Evolutionary conservation across 1,284 basidiomycete species (phyloP), one percentile per base, ranked within the genome.

Genomic region (Polyporus tsugae): DNA sequence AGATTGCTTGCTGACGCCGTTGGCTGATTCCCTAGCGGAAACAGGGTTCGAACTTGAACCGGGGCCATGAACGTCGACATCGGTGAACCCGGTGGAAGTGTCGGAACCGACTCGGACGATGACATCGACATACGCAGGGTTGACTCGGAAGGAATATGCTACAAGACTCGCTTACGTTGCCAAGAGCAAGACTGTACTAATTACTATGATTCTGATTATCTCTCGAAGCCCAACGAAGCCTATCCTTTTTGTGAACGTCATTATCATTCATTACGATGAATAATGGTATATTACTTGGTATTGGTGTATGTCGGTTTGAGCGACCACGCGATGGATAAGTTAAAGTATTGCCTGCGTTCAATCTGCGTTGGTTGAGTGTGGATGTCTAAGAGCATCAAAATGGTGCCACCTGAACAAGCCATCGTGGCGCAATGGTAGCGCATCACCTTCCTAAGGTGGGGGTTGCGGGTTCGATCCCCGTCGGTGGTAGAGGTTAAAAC

Each of bases 381-480:
- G 6, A 25, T 25, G 17, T 2, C n/a, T 38, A 10, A 57, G 22
- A 6, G 6, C 19, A 0, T n/a, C 36, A n/a, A 6, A 35, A n/a
- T n/a, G 13, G 6, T 11, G 6, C 0, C n/a, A 1, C 10, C 1
- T 11, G 49, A 25, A 10, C 49, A 70, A 64, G 73, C 75, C 73
- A 71, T 74, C 72, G 72, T 75, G 70, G 75, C 75, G 72, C 72
- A 76, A 76, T 75, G 75, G 75, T 76, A 76, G 73, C 72, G 75
- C 75, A 72, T 73, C 72, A 73, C 75, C 73, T 76, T 76, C 75
- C 75, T 76, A 71, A 75, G 75, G 75, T 73, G 72, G 73, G 70
- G 72, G 75, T 74, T 76, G 75, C 73, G 75, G 73, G 75, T 76
- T 76, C 75, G 75, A 76, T 67, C 72, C 75, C 73, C 75, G 73